Evolutionary conservation across 495 filamentous ascomycete genomes (phyloP).

Genomic region (Xylaria venustula): DNA sequence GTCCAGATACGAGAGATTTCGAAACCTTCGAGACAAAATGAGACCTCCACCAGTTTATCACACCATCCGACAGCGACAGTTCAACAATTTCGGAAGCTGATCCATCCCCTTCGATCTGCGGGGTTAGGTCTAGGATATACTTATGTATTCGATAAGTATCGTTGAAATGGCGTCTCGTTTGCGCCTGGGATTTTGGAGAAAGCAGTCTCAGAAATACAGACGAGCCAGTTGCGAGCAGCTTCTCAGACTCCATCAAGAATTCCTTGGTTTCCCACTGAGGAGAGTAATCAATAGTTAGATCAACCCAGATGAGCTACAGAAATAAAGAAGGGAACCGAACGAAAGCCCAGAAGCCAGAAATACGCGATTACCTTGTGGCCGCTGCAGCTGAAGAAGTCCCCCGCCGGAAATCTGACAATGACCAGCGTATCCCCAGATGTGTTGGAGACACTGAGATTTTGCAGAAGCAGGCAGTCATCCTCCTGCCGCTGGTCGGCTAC

Average conservation of each 20-base stretch:
- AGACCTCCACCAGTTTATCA: conserved; percentile 50
- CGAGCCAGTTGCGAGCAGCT: conserved; percentile 47
- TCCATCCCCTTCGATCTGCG: conserved; percentile 57
- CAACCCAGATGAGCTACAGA: no score
- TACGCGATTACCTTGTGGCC: conserved; percentile 21
- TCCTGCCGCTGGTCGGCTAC: conserved; percentile 15
- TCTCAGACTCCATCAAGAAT: conserved; percentile 46
- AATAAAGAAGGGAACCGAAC: background rate
- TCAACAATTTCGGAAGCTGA: conserved; percentile 56
- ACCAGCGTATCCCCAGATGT: conserved; percentile 53
- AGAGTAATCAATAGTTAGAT: no score
- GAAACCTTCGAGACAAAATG: background rate
- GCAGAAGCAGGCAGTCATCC: conserved; percentile 11
- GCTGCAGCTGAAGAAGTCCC: conserved; percentile 24
- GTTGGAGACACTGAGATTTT: conserved; percentile 32
- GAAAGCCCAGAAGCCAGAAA: no score
- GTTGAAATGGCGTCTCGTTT: conserved; percentile 1
- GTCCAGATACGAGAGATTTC: conserved; percentile 20
- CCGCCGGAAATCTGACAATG: conserved; percentile 48
- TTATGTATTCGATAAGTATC: background rate
- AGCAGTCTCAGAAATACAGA: conserved; percentile 49
- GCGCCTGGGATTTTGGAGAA: conserved; percentile 37
- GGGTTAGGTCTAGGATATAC: conserved; percentile 63
- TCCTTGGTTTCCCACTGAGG: conserved; percentile 29
- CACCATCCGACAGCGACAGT: conserved; percentile 54